Percentiles rank a stretch among this genome's conserved stretches.
These are phyloP conservation scores for Solanum hybrid DNA, from an alignment of 305 asterid genomes.

Conservation along the genomic window DNA sequence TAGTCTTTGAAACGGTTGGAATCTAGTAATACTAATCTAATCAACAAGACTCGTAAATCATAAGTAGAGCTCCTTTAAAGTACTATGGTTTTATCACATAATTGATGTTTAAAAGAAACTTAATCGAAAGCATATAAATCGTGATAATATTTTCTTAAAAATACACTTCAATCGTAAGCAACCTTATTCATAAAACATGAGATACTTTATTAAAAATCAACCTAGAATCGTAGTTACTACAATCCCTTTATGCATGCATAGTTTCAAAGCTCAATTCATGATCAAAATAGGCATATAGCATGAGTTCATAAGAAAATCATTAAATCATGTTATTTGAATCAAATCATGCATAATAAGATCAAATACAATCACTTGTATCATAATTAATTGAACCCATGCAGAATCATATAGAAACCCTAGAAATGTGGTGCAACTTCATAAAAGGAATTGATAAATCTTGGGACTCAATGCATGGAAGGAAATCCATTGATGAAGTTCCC, in stretches of 20 bases:
- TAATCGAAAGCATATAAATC: not conserved
- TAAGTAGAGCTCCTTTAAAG: not conserved
- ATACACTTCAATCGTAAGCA: not conserved
- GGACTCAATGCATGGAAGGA: not conserved
- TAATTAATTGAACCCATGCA: not conserved
- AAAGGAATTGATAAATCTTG: not conserved
- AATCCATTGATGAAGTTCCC: not conserved
- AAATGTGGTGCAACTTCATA: not conserved
- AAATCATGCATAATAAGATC: not conserved
- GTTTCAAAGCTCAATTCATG: not conserved
- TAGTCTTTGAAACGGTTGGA: not conserved
- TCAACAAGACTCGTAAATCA: not conserved
- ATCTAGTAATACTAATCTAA: not conserved
- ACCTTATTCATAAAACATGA: not conserved
- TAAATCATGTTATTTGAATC: not conserved
- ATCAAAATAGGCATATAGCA: not conserved
- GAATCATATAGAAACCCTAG: not conserved
- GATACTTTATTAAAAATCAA: not conserved
- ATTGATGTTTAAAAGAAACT: not conserved
- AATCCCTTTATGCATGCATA: not conserved
- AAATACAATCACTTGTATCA: not conserved
- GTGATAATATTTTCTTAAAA: not conserved
- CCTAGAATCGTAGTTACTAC: not conserved
- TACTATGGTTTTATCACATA: not conserved
- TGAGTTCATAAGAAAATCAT: not conserved